Evolutionary conservation across 2,329 filamentous ascomycete species (phyloP).

Genomic region (Pestalotiopsis sp.): DNA sequence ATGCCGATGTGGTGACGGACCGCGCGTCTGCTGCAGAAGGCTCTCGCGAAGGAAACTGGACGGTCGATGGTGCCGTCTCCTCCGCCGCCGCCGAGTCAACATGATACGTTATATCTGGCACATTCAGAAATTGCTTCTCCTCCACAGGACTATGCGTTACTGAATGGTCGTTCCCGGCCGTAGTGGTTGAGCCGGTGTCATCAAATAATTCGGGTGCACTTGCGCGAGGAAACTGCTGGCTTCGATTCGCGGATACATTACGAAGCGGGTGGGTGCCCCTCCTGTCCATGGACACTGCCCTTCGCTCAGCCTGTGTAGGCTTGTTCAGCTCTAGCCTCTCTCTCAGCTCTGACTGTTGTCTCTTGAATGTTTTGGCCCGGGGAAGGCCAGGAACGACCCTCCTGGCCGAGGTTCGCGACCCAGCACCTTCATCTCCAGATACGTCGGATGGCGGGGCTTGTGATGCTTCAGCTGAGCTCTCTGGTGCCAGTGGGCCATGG

Average conservation of each 20-base stretch:
- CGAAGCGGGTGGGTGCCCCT: constrained; percentile 38
- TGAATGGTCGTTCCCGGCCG: constrained; percentile 27
- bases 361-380: constrained; percentile 76
- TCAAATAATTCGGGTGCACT: constrained; percentile 52
- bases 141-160: constrained; percentile 35
- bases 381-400: constrained; percentile 80
- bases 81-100: constrained; percentile 30
- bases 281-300: constrained; percentile 70
- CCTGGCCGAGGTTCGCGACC: constrained; percentile 46
- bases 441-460: constrained; percentile 25
- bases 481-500: constrained; percentile 20
- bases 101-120: constrained; percentile 23
- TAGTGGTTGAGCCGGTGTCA: constrained; percentile 28
- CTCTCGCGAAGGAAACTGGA: constrained; percentile 22
- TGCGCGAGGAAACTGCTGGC: constrained; percentile 43
- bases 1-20: constrained; percentile 54
- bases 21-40: constrained; percentile 41
- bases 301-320: constrained; percentile 66
- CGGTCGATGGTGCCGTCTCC: constrained; percentile 29
- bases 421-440: constrained; percentile 33
- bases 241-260: constrained; percentile 33
- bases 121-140: constrained; percentile 33
- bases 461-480: constrained; percentile 22
- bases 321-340: constrained; percentile 71
- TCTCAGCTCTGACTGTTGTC: constrained; percentile 80